Evolutionary conservation across 495 filamentous ascomycete species (phyloP), one percentile per base, ranked within the genome.

Genomic region (Neurospora discreta): DNA sequence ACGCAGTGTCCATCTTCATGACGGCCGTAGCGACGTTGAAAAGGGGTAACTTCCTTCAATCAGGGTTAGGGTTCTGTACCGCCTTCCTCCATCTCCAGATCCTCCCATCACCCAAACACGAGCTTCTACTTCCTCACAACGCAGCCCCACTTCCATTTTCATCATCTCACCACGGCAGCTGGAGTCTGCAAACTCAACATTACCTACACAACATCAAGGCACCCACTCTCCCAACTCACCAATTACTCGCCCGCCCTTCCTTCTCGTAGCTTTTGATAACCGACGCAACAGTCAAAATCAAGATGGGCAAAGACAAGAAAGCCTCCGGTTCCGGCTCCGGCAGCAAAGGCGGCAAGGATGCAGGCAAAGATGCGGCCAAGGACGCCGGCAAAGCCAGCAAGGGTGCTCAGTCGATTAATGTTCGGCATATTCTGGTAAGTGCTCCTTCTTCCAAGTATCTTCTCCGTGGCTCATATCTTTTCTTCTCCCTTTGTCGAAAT

Each of bases 321-420:
- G 26, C 82, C 76, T 72, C 71, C 78, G 74, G 87, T 85, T 72
- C 89, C 88, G 73, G 78, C 86, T 72, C 89, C 88, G 72, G 79
- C 80, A 82, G 83, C 73, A 76, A 81, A 44, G 80, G 82, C 72
- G 82, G 80, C 46, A 85, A 84, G 72, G 81, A 78, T 68, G 83
- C 83, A 68, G 78, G 79, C 44, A 85, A 88, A 71, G 82, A 82
- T 52, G 83, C 82, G 41, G 81, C 78, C n/a, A 80, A 80, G 23
- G 85, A 84, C 41, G 81, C 81, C 41, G 83, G 85, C 70, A 81
- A 79, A 41, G 81, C 80, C 68, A 79, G 71, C n/a, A 97, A 95
- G 80, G 87, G 90, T 6, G 92, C 91, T 1, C 91, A 88, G 73
- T 87, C 87, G 52, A 92, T 98, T 76, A 93, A 96, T 75, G 92